These are phyloP conservation scores for Sisymbrium altissimum DNA, from an alignment of 345 rosid genomes.

Conservation along the genomic window DNA sequence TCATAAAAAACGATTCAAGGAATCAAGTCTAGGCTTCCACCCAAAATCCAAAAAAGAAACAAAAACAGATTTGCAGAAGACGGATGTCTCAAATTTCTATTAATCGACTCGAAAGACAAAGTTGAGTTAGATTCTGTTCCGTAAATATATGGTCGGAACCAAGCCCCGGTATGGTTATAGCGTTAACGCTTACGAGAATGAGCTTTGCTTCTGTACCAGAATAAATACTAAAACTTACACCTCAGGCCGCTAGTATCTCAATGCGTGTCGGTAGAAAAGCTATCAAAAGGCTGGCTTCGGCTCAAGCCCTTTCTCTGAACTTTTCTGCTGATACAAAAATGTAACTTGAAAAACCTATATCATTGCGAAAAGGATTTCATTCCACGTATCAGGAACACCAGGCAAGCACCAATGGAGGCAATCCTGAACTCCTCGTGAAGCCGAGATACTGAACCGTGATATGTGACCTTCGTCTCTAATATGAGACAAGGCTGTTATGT, in stretches of 20 bases:
- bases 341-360: constrained; percentile 13
- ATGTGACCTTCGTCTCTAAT: constrained; percentile 84
- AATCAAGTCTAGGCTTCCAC: background rate
- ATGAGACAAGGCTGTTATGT: constrained; percentile 62
- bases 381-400: constrained; percentile 79
- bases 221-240: constrained; percentile 22
- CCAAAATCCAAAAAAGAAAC: background rate
- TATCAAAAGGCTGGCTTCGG: constrained; percentile 6
- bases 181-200: background rate
- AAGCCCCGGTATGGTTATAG: constrained; percentile 7
- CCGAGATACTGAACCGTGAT: constrained; percentile 55
- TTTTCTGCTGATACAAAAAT: constrained; percentile 12
- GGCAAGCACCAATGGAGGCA: constrained; percentile 81
- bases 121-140: constrained; percentile 7
- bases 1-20: background rate
- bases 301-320: constrained; percentile 22
- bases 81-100: background rate
- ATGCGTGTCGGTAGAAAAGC: constrained; percentile 21
- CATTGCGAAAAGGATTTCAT: constrained; percentile 56
- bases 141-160: constrained; percentile 21
- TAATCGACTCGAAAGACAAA: background rate
- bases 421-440: constrained; percentile 57
- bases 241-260: constrained; percentile 15
- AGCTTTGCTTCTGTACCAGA: constrained; percentile 9
- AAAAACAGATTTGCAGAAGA: background rate